Evolutionary conservation across 2,329 filamentous ascomycete species (phyloP).

Genomic region (Diaporthe australafricana): DNA sequence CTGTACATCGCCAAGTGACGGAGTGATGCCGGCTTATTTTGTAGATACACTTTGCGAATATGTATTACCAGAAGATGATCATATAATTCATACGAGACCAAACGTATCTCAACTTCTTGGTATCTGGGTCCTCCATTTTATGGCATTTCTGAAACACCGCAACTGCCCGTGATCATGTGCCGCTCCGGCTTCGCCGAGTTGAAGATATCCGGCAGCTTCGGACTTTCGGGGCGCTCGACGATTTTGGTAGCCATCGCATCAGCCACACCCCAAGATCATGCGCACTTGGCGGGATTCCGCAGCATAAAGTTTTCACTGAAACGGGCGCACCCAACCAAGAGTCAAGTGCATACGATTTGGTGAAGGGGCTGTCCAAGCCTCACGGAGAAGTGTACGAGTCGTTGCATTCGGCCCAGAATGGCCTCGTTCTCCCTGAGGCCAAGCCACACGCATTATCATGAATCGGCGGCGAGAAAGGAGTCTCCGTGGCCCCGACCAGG

Average conservation of each 20-base stretch:
- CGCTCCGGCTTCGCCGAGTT: not conserved
- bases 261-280: not conserved
- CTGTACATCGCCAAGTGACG: too few species aligned
- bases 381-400: not conserved
- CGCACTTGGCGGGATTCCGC: slow-evolving; percentile 13
- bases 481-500: too few species aligned
- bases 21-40: too few species aligned
- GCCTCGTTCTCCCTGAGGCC: not conserved
- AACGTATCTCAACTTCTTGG: not conserved
- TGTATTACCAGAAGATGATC: not conserved
- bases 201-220: not conserved
- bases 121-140: not conserved
- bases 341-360: not conserved
- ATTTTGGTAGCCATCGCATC: not conserved
- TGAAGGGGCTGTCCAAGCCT: not conserved
- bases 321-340: not conserved
- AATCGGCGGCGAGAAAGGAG: not conserved
- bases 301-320: slow-evolving; percentile 1
- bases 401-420: not conserved
- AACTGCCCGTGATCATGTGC: not conserved
- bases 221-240: slow-evolving; percentile 3
- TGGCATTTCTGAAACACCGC: not conserved
- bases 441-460: not conserved
- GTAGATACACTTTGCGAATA: not conserved
- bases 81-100: not conserved